Evolutionary conservation across 2,329 filamentous ascomycete genomes (phyloP).

Genomic region (Ophiostoma piceae): DNA sequence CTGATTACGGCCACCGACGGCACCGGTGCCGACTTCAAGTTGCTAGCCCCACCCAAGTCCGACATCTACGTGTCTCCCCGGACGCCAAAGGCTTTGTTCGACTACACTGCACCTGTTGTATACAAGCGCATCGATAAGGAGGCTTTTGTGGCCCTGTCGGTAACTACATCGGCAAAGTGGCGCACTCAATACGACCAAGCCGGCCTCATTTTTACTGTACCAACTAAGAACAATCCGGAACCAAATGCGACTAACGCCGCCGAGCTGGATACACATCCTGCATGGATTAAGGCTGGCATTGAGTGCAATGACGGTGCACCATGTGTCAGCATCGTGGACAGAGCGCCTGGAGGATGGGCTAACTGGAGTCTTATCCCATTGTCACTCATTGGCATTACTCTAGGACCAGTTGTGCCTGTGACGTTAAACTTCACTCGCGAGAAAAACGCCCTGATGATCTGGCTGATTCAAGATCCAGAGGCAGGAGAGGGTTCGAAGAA

Average conservation of each 20-base stretch:
- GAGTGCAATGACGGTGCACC: slow-evolving; percentile 25
- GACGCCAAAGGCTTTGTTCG: slow-evolving; percentile 14
- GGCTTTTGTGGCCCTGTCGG: slow-evolving; percentile 20
- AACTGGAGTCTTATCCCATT: slow-evolving; percentile 26
- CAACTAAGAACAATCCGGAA: slow-evolving; percentile 17
- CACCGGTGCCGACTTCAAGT: slow-evolving; percentile 14
- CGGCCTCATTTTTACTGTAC: slow-evolving; percentile 24
- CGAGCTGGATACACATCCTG: slow-evolving; percentile 17
- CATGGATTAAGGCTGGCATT: slow-evolving; percentile 28
- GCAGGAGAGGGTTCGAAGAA: background rate
- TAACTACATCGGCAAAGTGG: slow-evolving; percentile 23
- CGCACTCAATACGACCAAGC: slow-evolving; percentile 26
- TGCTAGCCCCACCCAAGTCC: slow-evolving; percentile 24
- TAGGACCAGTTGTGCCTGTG: slow-evolving; percentile 14
- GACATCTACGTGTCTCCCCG: slow-evolving; percentile 26
- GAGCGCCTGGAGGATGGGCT: slow-evolving; percentile 21
- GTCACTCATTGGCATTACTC: slow-evolving; percentile 20
- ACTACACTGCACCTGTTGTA: slow-evolving; percentile 23
- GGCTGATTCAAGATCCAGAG: slow-evolving; percentile 5
- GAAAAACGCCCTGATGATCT: slow-evolving; percentile 25
- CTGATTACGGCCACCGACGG: slow-evolving; percentile 15
- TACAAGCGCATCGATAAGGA: slow-evolving; percentile 18
- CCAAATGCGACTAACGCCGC: slow-evolving; percentile 17
- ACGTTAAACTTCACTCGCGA: slow-evolving; percentile 23
- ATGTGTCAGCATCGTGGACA: slow-evolving; percentile 24